These are phyloP conservation scores for Hippophae rhamnoides DNA, from an alignment of 306 rosid species.

Conservation along the genomic window DNA sequence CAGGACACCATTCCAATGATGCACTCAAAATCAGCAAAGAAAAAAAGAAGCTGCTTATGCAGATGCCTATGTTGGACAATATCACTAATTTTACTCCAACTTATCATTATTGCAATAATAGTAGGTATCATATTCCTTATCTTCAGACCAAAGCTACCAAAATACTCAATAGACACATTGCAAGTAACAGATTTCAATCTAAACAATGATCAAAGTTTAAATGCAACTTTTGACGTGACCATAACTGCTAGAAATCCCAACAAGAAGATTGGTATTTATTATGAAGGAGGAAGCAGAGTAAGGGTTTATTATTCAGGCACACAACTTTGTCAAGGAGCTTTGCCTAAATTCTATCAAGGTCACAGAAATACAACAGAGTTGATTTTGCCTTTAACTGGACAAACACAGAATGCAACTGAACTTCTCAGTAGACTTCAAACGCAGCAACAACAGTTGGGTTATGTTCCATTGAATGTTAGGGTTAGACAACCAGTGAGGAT, in stretches of 20 bases:
- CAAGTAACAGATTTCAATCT: slow-evolving; percentile 33
- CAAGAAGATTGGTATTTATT: slow-evolving; percentile 77
- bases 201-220: slow-evolving; percentile 22
- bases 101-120: slow-evolving; percentile 37
- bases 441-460: slow-evolving; percentile 31
- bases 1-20: slow-evolving; percentile 27
- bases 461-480: slow-evolving; percentile 46
- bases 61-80: slow-evolving; percentile 49
- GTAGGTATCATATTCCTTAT: slow-evolving; percentile 53
- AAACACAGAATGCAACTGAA: slow-evolving; percentile 36
- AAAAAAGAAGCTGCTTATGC: slow-evolving; percentile 47
- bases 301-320: slow-evolving; percentile 48
- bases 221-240: slow-evolving; percentile 42
- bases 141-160: slow-evolving; percentile 77
- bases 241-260: slow-evolving; percentile 72
- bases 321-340: slow-evolving; percentile 51
- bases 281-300: slow-evolving; percentile 67
- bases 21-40: slow-evolving; percentile 50
- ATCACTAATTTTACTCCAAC: slow-evolving; percentile 25
- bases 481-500: slow-evolving; percentile 70
- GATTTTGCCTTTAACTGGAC: slow-evolving; percentile 34
- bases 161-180: slow-evolving; percentile 42
- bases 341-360: slow-evolving; percentile 83
- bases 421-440: slow-evolving; percentile 14
- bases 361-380: slow-evolving; percentile 65